Conservation (phyloP, 768 basidiomycete genomes). For the Auricularia heimuer region DNA sequence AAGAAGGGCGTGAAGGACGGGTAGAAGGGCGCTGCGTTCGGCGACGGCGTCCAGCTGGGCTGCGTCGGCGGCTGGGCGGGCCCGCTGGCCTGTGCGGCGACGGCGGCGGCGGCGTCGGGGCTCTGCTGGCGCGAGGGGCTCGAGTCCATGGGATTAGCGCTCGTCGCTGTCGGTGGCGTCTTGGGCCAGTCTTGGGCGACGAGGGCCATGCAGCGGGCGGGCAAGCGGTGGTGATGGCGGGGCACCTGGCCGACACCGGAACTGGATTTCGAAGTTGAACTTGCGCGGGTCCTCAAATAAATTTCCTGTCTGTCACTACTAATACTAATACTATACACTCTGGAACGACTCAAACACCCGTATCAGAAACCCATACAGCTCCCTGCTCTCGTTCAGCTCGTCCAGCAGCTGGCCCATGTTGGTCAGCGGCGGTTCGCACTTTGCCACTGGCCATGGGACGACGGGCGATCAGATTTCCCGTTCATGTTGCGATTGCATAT, state of each 20-base stretch:
- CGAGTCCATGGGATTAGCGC: neutral
- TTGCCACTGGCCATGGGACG: constrained; percentile 47
- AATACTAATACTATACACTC: neutral
- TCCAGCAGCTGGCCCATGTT: constrained; percentile 58
- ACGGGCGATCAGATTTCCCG: constrained; percentile 5
- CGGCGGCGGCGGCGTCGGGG: neutral
- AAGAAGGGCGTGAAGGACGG: constrained; percentile 8
- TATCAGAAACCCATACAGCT: constrained; percentile 49
- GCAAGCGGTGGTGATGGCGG: neutral
- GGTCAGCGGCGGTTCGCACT: constrained; percentile 62
- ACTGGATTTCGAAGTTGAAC: neutral
- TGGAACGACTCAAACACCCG: neutral
- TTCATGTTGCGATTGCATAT: neutral
- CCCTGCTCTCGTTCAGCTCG: constrained; percentile 57
- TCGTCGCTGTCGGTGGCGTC: neutral
- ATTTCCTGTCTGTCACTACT: neutral
- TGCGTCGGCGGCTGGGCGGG: neutral
- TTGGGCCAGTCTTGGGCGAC: neutral
- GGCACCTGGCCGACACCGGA: neutral
- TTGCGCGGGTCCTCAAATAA: neutral
- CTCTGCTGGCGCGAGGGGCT: neutral
- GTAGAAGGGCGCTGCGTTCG: constrained; percentile 8
- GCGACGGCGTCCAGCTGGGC: constrained; percentile 7
- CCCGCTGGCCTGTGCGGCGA: neutral
- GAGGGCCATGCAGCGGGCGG: neutral